These are phyloP conservation scores for Lasiosphaeria ovina DNA, from an alignment of 495 filamentous ascomycete genomes.

Conservation along the genomic window DNA sequence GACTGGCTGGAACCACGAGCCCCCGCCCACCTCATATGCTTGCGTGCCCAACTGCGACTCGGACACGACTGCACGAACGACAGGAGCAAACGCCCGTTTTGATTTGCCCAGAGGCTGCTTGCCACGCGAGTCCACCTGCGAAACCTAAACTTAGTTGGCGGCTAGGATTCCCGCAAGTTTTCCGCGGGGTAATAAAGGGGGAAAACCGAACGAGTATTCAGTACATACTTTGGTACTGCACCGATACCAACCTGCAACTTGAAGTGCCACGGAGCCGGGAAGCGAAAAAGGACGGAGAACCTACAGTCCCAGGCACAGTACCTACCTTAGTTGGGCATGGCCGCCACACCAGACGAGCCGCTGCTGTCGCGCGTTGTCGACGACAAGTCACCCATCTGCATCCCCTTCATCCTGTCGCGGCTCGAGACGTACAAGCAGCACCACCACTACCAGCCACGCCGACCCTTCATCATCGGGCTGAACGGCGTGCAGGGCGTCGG, in stretches of 20 bases:
- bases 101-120: background rate
- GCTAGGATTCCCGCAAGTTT: too few species aligned
- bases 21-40: slow-evolving; percentile 3
- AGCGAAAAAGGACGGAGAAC: background rate
- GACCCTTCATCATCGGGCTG: slow-evolving; percentile 59
- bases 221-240: too few species aligned
- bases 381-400: slow-evolving; percentile 84
- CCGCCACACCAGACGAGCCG: slow-evolving; percentile 19
- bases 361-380: slow-evolving; percentile 54
- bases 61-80: background rate
- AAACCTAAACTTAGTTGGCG: background rate
- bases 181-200: too few species aligned
- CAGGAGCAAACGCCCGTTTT: background rate
- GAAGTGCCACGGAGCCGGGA: background rate
- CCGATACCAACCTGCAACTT: too few species aligned
- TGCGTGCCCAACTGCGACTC: slow-evolving; percentile 20
- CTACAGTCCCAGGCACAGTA: background rate
- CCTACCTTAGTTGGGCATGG: background rate
- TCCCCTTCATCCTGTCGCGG: slow-evolving; percentile 75
- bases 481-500: slow-evolving; percentile 82
- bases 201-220: too few species aligned
- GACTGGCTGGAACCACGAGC: slow-evolving; percentile 15
- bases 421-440: slow-evolving; percentile 51
- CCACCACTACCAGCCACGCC: slow-evolving; percentile 32
- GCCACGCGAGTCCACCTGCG: background rate